Conservation (phyloP, 208 protist species). For the Wallacemonas sp. region DNA sequence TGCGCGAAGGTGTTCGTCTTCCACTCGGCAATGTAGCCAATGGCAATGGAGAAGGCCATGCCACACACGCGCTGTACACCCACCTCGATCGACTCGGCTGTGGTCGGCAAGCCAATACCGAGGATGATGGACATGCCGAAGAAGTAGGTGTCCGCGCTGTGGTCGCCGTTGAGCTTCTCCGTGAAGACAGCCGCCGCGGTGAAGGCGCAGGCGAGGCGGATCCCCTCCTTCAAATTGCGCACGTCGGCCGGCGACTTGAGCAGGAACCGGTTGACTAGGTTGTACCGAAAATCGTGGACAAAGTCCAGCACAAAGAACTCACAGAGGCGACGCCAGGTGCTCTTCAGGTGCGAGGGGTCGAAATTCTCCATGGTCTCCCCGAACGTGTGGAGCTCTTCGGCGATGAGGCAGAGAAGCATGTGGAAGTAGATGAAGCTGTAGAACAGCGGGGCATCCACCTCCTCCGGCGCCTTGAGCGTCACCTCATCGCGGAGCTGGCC, state of each 20-base stretch:
- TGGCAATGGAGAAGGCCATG: slow-evolving; percentile 45
- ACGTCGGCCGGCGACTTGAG: slow-evolving; percentile 42
- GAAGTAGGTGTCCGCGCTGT: slow-evolving; percentile 43
- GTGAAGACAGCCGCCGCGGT: slow-evolving; percentile 40
- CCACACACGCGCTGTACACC: slow-evolving; percentile 59
- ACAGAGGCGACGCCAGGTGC: slow-evolving; percentile 28
- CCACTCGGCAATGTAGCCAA: slow-evolving; percentile 44
- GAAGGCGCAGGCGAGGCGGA: slow-evolving; percentile 60
- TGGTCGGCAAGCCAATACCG: slow-evolving; percentile 53
- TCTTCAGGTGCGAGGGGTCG: slow-evolving; percentile 37
- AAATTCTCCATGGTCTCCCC: slow-evolving; percentile 49
- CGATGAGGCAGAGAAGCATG: slow-evolving; percentile 47
- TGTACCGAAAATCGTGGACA: slow-evolving; percentile 39
- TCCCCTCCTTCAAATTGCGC: slow-evolving; percentile 47
- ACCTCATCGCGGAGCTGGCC: slow-evolving; percentile 14
- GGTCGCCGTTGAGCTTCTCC: slow-evolving; percentile 38
- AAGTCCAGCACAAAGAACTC: slow-evolving; percentile 60
- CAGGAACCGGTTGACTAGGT: slow-evolving; percentile 46
- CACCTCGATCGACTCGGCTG: slow-evolving; percentile 46
- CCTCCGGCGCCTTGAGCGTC: slow-evolving; percentile 5
- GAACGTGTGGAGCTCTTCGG: slow-evolving; percentile 55
- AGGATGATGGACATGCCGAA: slow-evolving; percentile 70
- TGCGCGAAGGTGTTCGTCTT: slow-evolving; percentile 36
- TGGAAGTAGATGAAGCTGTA: slow-evolving; percentile 63
- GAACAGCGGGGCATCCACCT: slow-evolving; percentile 34